A percentile compares a stretch with the other conserved stretches of the same genome.
phyloP scores from a whole-genome alignment of 225 moss, liverwort and hornwort genomes.

The Neckera pumila region DNA sequence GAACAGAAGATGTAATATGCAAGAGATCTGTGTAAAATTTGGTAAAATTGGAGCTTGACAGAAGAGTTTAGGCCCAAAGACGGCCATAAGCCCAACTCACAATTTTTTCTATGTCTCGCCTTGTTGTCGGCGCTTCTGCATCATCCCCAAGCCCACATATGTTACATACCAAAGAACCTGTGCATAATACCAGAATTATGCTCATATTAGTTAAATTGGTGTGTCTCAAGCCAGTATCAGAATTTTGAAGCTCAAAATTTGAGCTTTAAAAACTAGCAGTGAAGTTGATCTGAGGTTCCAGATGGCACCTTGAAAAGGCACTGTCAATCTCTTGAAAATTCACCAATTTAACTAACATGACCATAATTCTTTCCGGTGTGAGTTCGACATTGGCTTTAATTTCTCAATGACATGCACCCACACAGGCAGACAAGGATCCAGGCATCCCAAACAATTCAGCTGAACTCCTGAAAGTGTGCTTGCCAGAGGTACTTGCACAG shows the following conservation, averaged over 20 bases:
- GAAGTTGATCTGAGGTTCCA: background rate
- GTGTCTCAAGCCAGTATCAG: background rate
- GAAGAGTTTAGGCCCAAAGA: background rate
- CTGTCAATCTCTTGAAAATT: background rate
- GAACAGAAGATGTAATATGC: too few species aligned
- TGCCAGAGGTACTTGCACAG: background rate
- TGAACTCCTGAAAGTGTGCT: background rate
- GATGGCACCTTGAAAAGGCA: background rate
- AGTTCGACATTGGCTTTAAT: background rate
- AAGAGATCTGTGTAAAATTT: background rate
- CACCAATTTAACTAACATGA: background rate
- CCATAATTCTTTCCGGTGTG: background rate
- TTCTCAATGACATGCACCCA: background rate
- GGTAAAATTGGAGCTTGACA: background rate
- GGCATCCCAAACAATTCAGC: background rate
- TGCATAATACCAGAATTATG: background rate
- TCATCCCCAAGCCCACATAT: constrained; percentile 34
- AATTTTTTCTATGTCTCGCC: constrained; percentile 21
- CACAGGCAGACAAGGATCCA: background rate
- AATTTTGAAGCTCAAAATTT: background rate
- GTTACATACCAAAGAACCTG: constrained; percentile 19
- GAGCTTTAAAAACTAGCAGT: background rate
- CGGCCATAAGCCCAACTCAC: background rate
- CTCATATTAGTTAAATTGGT: background rate
- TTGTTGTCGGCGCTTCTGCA: constrained; percentile 26